Percentiles rank a stretch among this genome's conserved stretches.
These are phyloP conservation scores for Vitis hybrid DNA, from an alignment of 177 flowering plant species.

Conservation along the genomic window DNA sequence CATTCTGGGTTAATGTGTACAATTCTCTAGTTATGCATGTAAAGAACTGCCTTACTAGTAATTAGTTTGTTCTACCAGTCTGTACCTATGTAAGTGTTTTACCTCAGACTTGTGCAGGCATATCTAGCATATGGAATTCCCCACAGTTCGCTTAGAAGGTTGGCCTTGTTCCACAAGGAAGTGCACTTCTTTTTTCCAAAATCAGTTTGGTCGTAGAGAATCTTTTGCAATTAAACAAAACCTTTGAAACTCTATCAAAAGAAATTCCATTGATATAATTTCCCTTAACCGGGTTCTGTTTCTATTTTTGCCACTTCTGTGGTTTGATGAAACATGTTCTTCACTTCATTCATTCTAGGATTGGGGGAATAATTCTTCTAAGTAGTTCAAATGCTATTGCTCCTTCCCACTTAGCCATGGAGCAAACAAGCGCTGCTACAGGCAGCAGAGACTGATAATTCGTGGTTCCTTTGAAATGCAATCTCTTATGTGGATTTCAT, in stretches of 20 bases:
- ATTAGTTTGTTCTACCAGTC: neutral
- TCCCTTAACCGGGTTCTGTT: neutral
- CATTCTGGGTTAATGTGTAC: conserved; percentile 92
- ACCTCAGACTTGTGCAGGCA: conserved; percentile 50
- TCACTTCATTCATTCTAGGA: too few species aligned
- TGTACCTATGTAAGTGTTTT: conserved; percentile 10
- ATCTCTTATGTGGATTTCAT: too few species aligned
- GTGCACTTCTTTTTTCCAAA: conserved; percentile 15
- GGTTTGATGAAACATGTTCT: too few species aligned
- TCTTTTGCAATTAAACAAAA: neutral
- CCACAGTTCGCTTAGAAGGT: conserved; percentile 62
- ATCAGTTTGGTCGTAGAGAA: neutral
- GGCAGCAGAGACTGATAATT: neutral
- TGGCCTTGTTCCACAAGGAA: conserved; percentile 93
- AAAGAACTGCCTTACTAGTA: conserved; percentile 17
- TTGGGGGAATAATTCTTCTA: neutral
- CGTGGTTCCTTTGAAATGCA: too few species aligned
- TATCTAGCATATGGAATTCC: conserved; percentile 86
- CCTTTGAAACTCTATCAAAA: neutral
- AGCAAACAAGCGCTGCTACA: neutral
- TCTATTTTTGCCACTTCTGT: neutral
- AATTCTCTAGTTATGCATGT: conserved; percentile 94
- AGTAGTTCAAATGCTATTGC: neutral
- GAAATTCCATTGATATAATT: neutral
- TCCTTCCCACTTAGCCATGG: neutral